Evolutionary conservation across 352 stramenopile species (phyloP), one percentile per base, ranked within the genome.

Genomic region (Phytophthora syringae): DNA sequence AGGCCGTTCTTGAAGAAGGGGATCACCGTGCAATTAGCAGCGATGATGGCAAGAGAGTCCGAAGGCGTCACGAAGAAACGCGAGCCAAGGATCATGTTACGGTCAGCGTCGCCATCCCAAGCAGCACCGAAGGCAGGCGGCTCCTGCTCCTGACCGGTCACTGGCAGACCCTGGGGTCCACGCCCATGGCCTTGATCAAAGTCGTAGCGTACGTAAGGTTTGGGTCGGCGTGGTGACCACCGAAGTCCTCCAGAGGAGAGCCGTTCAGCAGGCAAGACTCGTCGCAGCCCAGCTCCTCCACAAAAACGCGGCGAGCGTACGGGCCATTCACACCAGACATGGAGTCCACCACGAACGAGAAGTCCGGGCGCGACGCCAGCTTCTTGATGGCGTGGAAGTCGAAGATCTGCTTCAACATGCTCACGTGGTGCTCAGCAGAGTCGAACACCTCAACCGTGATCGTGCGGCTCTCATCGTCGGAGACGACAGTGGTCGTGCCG

Each of bases 11-110:
- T 83, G 77, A 99, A 99, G 81, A 98, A 98, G 25, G 96, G 96
- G 72, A 99, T 99, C 49, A 86, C 79, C 72, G 98, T 91, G 50
- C 93, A 98, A 73, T 99, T 99, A 57, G 98, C 97, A 40, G 96
- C 97, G 60, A 99, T 98, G 30, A 99, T 92, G 32, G 98, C 98
- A 47, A 99, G 84, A 67, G 94, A 99, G 75, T 99, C 98, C 37
- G 96, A 99, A 18, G 98, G 98, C 21, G 97, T 99, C 49, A 99
- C 97, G 74, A 99, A 99, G 80, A 99, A 99, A 43, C 92, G 87
- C 64, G 87, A 92, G 56, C 98, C 98, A 51, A 99, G 87, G 65
- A 99, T 99, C 78, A 99, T 98, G 80, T 99, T 99, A 36, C 98
- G 89, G 73, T 99, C 98, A 30, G 96, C 98, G 72, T 99, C 98